Base-by-base conservation (phyloP, 179 eudicot species). In the Dionaea muscipula region DNA sequence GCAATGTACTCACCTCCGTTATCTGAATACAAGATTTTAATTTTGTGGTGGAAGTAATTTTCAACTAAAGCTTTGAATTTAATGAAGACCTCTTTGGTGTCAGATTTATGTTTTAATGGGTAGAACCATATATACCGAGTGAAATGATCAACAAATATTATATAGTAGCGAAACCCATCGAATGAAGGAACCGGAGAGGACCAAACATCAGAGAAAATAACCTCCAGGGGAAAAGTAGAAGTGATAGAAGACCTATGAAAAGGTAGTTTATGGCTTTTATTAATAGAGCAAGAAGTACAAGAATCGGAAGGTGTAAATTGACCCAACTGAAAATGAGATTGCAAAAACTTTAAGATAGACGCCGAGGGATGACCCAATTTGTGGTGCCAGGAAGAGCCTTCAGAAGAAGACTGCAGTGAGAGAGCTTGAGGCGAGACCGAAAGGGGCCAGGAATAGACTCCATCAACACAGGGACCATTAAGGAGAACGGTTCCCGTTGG, bases 181-280 rank as follows among this genome's bases (percentile, higher is more conserved):
- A 27, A 8, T 2, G 17, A 4, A 24, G 12, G 2, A 59, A 6
- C 0, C 55, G 55, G 9, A 45, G 13, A 0, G 46, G 16, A 40
- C 45, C 47, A 59, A 4, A 47, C 62, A 47, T 36, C 54, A 24
- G 18, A 17, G 18, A 19, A 47, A 5, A 47, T 14, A 25, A 48
- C 16, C 14, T 36, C 23, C 17, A 31, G 14, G 1, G 43, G 41
- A 26, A 9, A 11, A 14, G 25, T 0, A 4, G 20, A 0, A 17
- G 0, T 2, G 21, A 22, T 2, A 23, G 2, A 0, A 39, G 18
- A 33, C 35, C 4, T 0, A 19, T 15, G 12, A 59, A 59, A 47
- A n/a, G 26, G 11, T 40, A 37, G 33, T 23, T 49, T 60, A 17
- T 60, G 64, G 11, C 23, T 48, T 38, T 52, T 31, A 26, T 33